Percentiles rank a stretch among this genome's conserved stretches.
Conservation (phyloP, 2,329 filamentous ascomycete species). For the Talaromyces marneffei region DNA sequence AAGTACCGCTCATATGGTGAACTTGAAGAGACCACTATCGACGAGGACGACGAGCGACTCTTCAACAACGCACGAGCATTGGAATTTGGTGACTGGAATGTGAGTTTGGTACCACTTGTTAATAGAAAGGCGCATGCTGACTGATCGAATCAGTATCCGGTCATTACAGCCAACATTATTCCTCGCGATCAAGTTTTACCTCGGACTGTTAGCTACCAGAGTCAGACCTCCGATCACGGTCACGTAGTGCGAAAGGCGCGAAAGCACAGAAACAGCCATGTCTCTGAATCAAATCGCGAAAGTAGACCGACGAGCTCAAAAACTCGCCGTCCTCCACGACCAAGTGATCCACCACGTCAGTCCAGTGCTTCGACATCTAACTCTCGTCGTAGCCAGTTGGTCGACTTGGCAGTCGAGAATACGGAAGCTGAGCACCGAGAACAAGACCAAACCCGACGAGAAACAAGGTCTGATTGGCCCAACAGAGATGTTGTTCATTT, state of each 20-base stretch:
- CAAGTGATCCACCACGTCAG: conserved; percentile 25
- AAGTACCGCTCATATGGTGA: conserved; percentile 42
- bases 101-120: conserved; percentile 31
- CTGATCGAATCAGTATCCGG: conserved; percentile 64
- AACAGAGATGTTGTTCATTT: conserved; percentile 35
- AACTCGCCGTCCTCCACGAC: conserved; percentile 21
- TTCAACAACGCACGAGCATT: conserved; percentile 42
- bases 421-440: conserved; percentile 57
- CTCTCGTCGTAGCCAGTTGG: conserved; percentile 57
- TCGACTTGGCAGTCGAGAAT: conserved; percentile 63
- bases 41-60: conserved; percentile 44
- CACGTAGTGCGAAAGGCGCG: conserved; percentile 32
- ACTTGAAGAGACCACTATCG: conserved; percentile 46
- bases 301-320: conserved; percentile 33
- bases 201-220: conserved; percentile 50
- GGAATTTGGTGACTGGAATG: conserved; percentile 75
- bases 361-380: conserved; percentile 41
- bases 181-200: conserved; percentile 62
- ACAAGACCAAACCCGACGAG: conserved; percentile 56
- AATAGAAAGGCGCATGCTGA: conserved; percentile 21
- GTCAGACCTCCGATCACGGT: conserved; percentile 22
- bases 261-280: conserved; percentile 31
- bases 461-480: conserved; percentile 58
- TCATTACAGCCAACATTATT: conserved; percentile 78
- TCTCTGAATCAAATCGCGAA: conserved; percentile 18